Evolutionary conservation across 345 rosid genomes (phyloP), one percentile per base, ranked within the genome.

Genomic region (Eucalyptus tenuipes): DNA sequence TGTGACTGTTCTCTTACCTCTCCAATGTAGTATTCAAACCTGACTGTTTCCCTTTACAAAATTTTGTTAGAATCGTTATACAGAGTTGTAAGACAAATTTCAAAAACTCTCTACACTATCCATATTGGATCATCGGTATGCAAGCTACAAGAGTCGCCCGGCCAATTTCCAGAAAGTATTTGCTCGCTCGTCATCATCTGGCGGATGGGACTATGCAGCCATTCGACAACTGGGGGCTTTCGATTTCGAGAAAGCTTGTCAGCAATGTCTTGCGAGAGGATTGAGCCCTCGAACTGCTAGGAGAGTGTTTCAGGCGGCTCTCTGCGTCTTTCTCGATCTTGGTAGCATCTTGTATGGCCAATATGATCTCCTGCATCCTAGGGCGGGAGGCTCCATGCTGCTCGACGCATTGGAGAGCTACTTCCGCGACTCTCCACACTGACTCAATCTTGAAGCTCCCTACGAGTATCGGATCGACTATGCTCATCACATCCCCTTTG

Each of bases 191-290:
- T 37, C 45, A 7, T 75, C 90, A 97, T 90, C 99, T 96, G 50
- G 99, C 96, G 31, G 99, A 90, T 80, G 99, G 99, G 85, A 86
- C 95, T 24, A 94, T 84, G 95, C 94, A 92, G 59, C 91, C 96
- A 88, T 93, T 95, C 10, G 99, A 95, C 47, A 94, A 84, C 86
- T 98, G 98, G 59, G 99, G 96, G 92, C 95, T 97, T 90, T 97
- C 99, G 45, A 95, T 91, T 91, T 96, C 99, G 6, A 98, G 99
- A 92, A 98, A 97, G 92, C 99, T 97, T 16, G 96, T 93, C 6
- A 98, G 95, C 45, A 96, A 90, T 7, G 99, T 97, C 89, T 97
- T 98, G 87, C 98, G 92, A 13, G 99, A 92, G 91, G 96, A 94
- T 84, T 95, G 97, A 20, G 92, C 98, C 88, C 88, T 95, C 45